Evolutionary conservation across 148 eudicot genomes (phyloP), one percentile per base, ranked within the genome.

Genomic region (Heliamphora exappendiculata): DNA sequence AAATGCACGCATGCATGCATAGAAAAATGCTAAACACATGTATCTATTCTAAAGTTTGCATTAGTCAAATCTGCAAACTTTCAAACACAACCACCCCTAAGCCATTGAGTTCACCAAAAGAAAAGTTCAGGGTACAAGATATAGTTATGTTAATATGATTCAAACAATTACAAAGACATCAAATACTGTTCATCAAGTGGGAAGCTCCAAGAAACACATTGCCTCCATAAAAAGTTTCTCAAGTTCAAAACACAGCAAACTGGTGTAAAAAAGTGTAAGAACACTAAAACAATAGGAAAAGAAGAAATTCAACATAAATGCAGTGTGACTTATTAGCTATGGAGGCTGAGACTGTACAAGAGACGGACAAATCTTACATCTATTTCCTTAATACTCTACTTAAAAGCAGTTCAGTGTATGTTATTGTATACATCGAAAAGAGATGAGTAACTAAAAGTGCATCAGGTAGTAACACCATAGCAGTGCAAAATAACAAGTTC

Each of bases 221-320:
- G 36, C 50, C 49, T 73, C 66, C 66, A 55, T 37, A 49, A 63
- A 39, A 34, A 42, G 50, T 51, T 78, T 41, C 66, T 17, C 20
- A 45, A 37, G 1, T 41, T 17, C 58, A 77, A 76, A 31, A 47
- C 37, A 49, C 22, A 74, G n/a, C 7, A 31, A 31, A 22, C 2
- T 5, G 13, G 50, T 10, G 13, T 57, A 26, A 12, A 50, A 26
- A 12, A 55, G 57, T 37, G 31, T 22, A 37, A 24, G 28, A 14
- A 20, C 14, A 50, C 29, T 17, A 16, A 24, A 24, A 2, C 7
- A 13, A 70, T 8, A 12, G 74, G 14, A 70, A 44, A 29, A 71
- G 19, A 31, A 19, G 24, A 33, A n/a, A 10, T 29, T n/a, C 7
- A 36, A 9, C 28, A 54, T 11, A 20, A 64, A 36, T 54, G 75